Percentiles rank a stretch among this genome's conserved stretches.
These are phyloP conservation scores for Sonneratia alba DNA, from an alignment of 345 rosid species.

Conservation along the genomic window DNA sequence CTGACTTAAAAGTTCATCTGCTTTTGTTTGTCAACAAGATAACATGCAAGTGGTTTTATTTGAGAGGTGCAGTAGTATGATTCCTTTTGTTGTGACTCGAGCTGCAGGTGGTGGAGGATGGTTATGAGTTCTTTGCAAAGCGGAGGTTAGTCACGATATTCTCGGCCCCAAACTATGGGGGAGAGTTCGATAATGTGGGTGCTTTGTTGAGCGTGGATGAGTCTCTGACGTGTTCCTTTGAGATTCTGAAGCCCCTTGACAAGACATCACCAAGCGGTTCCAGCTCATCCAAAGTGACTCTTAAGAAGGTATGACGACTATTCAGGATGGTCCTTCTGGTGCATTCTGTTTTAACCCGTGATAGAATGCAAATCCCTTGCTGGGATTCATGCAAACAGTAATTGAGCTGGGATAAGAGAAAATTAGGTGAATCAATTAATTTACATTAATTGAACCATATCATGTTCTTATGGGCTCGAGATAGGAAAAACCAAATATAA, in stretches of 20 bases:
- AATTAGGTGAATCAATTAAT: too few relatives aligned
- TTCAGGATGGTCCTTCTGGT: not conserved
- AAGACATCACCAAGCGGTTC: constrained; percentile 35
- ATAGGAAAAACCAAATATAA: not conserved
- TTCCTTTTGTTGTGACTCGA: constrained; percentile 5
- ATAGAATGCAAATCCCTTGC: too few relatives aligned
- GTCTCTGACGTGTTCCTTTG: constrained; percentile 75
- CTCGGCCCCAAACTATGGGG: constrained; percentile 98
- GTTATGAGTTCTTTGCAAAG: constrained; percentile 91
- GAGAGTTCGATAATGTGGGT: constrained; percentile 97
- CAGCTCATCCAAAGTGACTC: constrained; percentile 23
- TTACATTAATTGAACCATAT: too few relatives aligned
- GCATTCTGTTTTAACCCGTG: too few relatives aligned
- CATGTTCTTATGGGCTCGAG: too few relatives aligned
- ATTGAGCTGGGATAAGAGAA: too few relatives aligned
- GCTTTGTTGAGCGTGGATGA: constrained; percentile 78
- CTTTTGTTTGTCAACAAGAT: too few relatives aligned
- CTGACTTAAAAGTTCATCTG: not conserved
- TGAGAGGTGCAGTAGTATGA: not conserved
- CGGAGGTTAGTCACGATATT: constrained; percentile 82
- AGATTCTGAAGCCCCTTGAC: constrained; percentile 69
- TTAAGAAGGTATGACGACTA: constrained; percentile 66
- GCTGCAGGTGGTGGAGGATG: constrained; percentile 94
- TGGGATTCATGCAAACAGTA: too few relatives aligned
- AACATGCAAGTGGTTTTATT: too few relatives aligned